Conservation (phyloP, 768 basidiomycete genomes). For the Chalciporus pseudorubinellus region DNA sequence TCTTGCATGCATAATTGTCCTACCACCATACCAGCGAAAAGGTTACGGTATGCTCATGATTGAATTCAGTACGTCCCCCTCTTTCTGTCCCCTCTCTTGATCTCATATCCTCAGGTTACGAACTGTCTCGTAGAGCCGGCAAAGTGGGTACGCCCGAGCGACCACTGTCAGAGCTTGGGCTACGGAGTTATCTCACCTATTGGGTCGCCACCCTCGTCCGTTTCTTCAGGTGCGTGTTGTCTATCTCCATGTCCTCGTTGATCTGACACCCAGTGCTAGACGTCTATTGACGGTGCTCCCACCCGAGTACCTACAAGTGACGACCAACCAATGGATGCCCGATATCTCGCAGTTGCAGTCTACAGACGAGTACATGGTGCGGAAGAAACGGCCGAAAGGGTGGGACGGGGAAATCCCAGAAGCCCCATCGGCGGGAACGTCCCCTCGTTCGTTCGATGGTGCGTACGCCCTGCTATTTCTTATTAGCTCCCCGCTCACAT, state of each 20-base stretch:
- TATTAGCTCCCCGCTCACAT: not conserved
- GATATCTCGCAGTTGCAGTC: conserved; percentile 38
- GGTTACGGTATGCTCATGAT: conserved; percentile 96
- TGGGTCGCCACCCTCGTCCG: conserved; percentile 85
- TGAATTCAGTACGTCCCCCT: conserved; percentile 82
- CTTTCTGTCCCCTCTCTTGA: not conserved
- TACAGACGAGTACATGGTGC: conserved; percentile 27
- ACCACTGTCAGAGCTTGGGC: conserved; percentile 89
- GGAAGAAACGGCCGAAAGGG: conserved; percentile 59
- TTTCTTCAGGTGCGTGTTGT: conserved; percentile 63
- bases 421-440: conserved; percentile 31
- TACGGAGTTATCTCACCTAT: conserved; percentile 85
- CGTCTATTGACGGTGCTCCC: conserved; percentile 63
- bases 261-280: conserved; percentile 21
- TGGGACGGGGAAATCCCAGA: conserved; percentile 69
- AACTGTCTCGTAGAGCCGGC: conserved; percentile 75
- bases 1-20: conserved; percentile 91
- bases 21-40: conserved; percentile 88
- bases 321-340: conserved; percentile 43
- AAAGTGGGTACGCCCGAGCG: conserved; percentile 92
- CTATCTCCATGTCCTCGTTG: not conserved
- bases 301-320: conserved; percentile 46
- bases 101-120: conserved; percentile 64
- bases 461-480: conserved; percentile 3
- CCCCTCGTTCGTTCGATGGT: conserved; percentile 43